Conservation (phyloP, 169 alveolate genomes). For the Plasmodium inui region DNA sequence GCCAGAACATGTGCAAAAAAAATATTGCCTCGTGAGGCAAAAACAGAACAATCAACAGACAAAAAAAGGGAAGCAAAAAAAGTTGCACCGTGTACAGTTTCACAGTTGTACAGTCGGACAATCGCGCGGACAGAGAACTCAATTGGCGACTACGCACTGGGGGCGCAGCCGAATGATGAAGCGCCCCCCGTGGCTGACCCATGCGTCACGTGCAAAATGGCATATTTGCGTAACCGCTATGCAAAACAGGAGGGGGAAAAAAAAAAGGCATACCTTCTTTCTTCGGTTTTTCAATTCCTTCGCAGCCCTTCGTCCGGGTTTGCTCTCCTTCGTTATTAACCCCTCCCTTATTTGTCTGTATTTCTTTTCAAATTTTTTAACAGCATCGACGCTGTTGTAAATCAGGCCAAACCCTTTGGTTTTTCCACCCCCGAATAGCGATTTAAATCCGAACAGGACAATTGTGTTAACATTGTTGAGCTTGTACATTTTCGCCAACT, state of each 20-base stretch:
- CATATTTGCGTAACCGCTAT: background rate
- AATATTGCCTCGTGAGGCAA: background rate
- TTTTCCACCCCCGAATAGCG: slow-evolving; percentile 97
- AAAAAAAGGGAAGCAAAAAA: slow-evolving; percentile 10
- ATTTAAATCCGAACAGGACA: slow-evolving; percentile 93
- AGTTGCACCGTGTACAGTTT: background rate
- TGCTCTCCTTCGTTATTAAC: slow-evolving; percentile 84
- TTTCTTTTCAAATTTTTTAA: slow-evolving; percentile 90
- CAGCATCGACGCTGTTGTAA: slow-evolving; percentile 92
- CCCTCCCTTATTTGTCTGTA: slow-evolving; percentile 91
- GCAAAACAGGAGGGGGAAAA: background rate
- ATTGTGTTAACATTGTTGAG: slow-evolving; percentile 88
- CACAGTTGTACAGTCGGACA: background rate
- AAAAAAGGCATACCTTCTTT: slow-evolving; percentile 84
- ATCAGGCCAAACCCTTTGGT: slow-evolving; percentile 95
- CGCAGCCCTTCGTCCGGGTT: slow-evolving; percentile 90
- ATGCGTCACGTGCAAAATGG: background rate
- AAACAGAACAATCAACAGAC: background rate
- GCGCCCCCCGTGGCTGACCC: background rate
- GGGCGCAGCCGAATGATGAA: background rate
- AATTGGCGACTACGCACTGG: background rate
- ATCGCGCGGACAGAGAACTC: background rate
- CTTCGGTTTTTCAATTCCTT: slow-evolving; percentile 91
- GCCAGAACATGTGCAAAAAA: background rate
- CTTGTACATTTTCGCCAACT: slow-evolving; percentile 92